Conservation (phyloP, 306 rosid species). For the Heteromeles arbutifolia region DNA sequence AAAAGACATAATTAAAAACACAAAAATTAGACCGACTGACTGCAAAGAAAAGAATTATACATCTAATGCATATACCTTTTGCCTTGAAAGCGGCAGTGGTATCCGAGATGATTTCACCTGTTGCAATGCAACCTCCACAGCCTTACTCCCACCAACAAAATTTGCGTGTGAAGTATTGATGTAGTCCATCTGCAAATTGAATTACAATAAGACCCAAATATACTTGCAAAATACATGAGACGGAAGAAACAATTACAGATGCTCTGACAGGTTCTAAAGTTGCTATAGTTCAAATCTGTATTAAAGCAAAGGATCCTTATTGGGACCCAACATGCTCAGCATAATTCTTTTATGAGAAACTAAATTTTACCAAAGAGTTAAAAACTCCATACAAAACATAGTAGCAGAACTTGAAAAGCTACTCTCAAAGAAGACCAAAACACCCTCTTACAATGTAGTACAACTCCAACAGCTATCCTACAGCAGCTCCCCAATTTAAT, state of each 20-base stretch:
- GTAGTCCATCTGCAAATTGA: constrained; percentile 84
- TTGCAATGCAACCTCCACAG: constrained; percentile 71
- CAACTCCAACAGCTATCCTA: neutral
- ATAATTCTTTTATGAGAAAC: neutral
- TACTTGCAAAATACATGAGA: neutral
- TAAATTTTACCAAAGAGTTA: neutral
- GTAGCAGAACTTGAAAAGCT: neutral
- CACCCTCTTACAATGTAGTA: neutral
- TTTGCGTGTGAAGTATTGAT: constrained; percentile 95
- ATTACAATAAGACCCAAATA: neutral
- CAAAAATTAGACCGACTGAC: neutral
- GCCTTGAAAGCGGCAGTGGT: constrained; percentile 52
- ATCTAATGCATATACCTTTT: constrained; percentile 47
- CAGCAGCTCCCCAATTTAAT: neutral
- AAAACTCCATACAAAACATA: neutral
- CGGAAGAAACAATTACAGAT: neutral
- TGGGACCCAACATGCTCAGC: neutral
- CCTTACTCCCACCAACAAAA: constrained; percentile 95
- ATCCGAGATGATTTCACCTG: constrained; percentile 71
- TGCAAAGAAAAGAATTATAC: constrained; percentile 3
- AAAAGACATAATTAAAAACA: neutral
- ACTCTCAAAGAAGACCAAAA: neutral
- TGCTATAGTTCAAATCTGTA: neutral
- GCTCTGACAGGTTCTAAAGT: neutral
- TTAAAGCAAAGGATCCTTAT: neutral